Evolutionary conservation across 2,329 filamentous ascomycete species (phyloP).

Genomic region (Zymoseptoria tritici): DNA sequence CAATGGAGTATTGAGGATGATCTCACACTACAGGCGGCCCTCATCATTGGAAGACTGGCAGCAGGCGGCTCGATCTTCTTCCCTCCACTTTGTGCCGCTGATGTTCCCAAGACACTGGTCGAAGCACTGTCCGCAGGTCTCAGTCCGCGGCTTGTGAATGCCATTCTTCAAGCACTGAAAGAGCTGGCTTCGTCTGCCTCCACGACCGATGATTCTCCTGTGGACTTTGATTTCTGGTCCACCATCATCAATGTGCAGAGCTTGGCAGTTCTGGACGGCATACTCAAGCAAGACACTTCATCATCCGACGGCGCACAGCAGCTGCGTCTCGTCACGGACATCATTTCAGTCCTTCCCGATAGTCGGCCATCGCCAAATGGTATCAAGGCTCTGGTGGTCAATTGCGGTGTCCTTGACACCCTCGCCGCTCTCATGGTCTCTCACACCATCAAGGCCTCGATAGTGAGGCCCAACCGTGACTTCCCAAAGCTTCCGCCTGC

Average conservation of each 20-base stretch:
- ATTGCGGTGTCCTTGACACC: slow-evolving; percentile 67
- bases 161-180: slow-evolving; percentile 66
- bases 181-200: slow-evolving; percentile 59
- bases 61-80: slow-evolving; percentile 82
- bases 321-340: slow-evolving; percentile 51
- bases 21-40: slow-evolving; percentile 67
- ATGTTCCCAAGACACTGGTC: slow-evolving; percentile 62
- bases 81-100: slow-evolving; percentile 61
- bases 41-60: slow-evolving; percentile 78
- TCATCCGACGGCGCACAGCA: slow-evolving; percentile 53
- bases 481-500: slow-evolving; percentile 42
- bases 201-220: slow-evolving; percentile 2
- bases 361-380: slow-evolving; percentile 44
- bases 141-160: slow-evolving; percentile 59
- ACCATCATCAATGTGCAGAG: slow-evolving; percentile 55
- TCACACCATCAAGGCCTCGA: slow-evolving; percentile 39
- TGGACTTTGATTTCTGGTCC: slow-evolving; percentile 15
- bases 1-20: slow-evolving; percentile 56
- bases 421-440: slow-evolving; percentile 65
- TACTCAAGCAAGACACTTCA: slow-evolving; percentile 54
- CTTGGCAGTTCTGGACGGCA: slow-evolving; percentile 55
- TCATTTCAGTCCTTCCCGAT: slow-evolving; percentile 57
- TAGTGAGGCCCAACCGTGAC: slow-evolving; percentile 22
- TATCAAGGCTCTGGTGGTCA: slow-evolving; percentile 65
- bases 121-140: slow-evolving; percentile 50